Base-by-base conservation (phyloP, 2,329 filamentous ascomycete genomes). In the Periconia macrospinosa region DNA sequence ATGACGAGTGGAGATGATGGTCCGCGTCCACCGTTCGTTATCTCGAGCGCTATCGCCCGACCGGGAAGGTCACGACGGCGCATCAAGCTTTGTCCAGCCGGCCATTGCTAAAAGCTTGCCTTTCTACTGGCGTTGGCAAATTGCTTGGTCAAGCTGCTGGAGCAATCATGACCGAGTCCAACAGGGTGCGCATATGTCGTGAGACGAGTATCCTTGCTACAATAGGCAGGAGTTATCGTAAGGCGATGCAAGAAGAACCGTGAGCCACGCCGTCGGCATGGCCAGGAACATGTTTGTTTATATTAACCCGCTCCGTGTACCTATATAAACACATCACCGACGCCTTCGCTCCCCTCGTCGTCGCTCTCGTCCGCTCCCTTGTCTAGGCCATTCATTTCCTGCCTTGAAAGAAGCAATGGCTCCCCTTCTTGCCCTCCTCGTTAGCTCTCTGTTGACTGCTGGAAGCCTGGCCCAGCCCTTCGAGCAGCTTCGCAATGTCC, bases 381-480 rank as follows among this genome's bases (percentile, higher is more conserved):
- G 33, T 37, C 33, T 5, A 37, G 11, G 33, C 33, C 11, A 27
- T n/a, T 19, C 17, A 18, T 7, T 23, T 19, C 17, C 20, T n/a
- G 11, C 20, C 41, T 41, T 41, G 37, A 41, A n/a, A 15, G 37
- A 19, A 43, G 41, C 41, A 18, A 66, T 66, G 63, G 60, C 63
- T 50, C 63, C 61, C 30, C 50, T 66, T 37, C 57, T 64, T 30
- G 55, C 60, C 20, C 57, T 66, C 57, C 47, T 67, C 41, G 57
- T 65, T 41, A 57, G 60, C 55, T 66, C 63, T 23, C 49, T 67
- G 49, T 51, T 67, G 60, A 61, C 63, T 19, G 56, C 57, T 20
- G 52, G 49, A 23, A 57, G 54, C 33, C 56, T 67, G 45, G 64
- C 64, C 19, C 57, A 66, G 50, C 62, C 63, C 8, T 67, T 67